phyloP scores from a whole-genome alignment of 768 basidiomycete species.

The Nevesoporus exiguus region DNA sequence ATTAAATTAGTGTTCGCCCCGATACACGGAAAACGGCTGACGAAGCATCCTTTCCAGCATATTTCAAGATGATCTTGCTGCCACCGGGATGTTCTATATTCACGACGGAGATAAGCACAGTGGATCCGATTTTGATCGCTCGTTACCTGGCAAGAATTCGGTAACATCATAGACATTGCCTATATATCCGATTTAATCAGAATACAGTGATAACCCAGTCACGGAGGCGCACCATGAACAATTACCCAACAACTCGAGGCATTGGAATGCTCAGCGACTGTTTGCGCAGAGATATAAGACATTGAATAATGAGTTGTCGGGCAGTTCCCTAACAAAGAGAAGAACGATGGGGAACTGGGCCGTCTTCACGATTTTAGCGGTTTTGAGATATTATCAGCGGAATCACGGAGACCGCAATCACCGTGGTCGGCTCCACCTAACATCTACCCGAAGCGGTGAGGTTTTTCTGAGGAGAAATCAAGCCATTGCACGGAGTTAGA shows the following conservation, averaged over 20 bases:
- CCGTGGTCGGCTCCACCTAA: neutral
- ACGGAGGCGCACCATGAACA: conserved; percentile 45
- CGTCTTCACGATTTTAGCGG: neutral
- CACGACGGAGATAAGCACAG: neutral
- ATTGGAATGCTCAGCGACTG: conserved; percentile 49
- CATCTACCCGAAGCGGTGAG: neutral
- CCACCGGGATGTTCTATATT: conserved; percentile 67
- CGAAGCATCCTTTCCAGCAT: conserved; percentile 86
- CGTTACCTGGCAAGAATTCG: conserved; percentile 70
- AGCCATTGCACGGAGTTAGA: conserved; percentile 18
- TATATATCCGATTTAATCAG: conserved; percentile 63
- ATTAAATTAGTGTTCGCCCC: neutral
- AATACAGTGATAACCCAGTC: conserved; percentile 37
- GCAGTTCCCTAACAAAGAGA: neutral
- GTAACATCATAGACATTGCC: conserved; percentile 75
- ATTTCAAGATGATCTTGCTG: conserved; percentile 76
- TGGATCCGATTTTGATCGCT: conserved; percentile 31
- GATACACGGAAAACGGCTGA: conserved; percentile 31
- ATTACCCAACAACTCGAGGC: conserved; percentile 69
- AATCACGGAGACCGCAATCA: conserved; percentile 12
- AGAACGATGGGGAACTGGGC: no score
- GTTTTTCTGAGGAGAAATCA: neutral
- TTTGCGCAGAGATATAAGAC: conserved; percentile 36
- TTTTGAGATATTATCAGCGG: conserved; percentile 15
- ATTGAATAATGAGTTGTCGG: no score